These are phyloP conservation scores for Tolypocladium inflatum DNA, from an alignment of 2,329 filamentous ascomycete species.

Conservation along the genomic window DNA sequence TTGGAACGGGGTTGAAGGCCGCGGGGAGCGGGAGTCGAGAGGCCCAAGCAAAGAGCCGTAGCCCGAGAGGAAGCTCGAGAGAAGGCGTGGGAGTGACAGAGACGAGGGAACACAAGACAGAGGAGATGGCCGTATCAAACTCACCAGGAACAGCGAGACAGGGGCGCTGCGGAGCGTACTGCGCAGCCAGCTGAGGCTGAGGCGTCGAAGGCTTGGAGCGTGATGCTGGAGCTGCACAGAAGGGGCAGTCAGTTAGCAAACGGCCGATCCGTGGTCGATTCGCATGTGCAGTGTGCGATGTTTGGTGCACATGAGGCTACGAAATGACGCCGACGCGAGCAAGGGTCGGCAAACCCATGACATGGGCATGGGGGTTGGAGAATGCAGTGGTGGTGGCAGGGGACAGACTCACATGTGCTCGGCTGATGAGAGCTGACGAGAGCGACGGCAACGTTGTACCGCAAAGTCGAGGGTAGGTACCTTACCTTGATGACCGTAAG, in stretches of 20 bases:
- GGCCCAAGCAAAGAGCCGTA: not conserved
- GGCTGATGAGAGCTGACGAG: not conserved
- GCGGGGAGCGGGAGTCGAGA: not conserved
- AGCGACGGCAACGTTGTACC: not conserved
- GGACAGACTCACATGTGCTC: not conserved
- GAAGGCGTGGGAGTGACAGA: not conserved
- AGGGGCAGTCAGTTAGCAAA: not conserved
- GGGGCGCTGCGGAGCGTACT: not conserved
- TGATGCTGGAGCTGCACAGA: not conserved
- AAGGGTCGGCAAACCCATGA: not conserved
- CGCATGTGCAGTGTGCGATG: not conserved
- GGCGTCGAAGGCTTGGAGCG: not conserved
- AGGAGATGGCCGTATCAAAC: not conserved
- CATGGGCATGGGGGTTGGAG: not conserved
- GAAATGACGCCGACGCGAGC: not conserved
- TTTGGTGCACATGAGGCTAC: not conserved
- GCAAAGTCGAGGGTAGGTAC: not conserved
- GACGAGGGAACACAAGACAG: not conserved
- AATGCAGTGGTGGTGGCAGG: not conserved
- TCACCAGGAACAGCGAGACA: not conserved
- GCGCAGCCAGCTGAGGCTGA: not conserved
- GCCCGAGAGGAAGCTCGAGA: not conserved
- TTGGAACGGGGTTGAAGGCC: not conserved
- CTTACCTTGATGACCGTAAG: not conserved
- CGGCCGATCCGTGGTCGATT: not conserved